A percentile compares a stretch with the other conserved stretches of the same genome.
phyloP scores from a whole-genome alignment of 805 yeast species.

The Ogataea saltuana region DNA sequence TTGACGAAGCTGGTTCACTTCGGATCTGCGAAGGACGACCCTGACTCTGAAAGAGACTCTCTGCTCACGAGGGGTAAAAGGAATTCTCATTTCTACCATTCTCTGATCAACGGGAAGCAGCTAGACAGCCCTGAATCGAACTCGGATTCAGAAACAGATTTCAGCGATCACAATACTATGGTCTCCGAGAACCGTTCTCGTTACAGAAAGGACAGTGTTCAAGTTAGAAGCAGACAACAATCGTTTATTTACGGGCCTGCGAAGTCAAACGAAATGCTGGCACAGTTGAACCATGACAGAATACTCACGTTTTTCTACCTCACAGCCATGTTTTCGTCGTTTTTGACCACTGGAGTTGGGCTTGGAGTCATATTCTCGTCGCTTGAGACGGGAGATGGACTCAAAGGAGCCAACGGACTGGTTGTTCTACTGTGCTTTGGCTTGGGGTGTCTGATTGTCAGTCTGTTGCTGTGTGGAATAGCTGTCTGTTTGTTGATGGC shows the following conservation, averaged over 20 bases:
- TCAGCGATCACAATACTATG: constrained; percentile 11
- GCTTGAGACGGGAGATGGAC: constrained; percentile 11
- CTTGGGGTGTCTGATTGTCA: constrained; percentile 41
- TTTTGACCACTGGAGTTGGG: constrained; percentile 45
- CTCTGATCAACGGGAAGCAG: constrained; percentile 10
- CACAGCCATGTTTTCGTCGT: constrained; percentile 40
- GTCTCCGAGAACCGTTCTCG: background rate
- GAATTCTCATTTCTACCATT: constrained; percentile 15
- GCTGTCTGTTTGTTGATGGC: constrained; percentile 47
- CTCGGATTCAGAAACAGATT: constrained; percentile 24
- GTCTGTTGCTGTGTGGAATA: constrained; percentile 43
- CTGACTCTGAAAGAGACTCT: constrained; percentile 5
- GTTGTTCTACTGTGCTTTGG: constrained; percentile 37
- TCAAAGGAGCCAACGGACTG: constrained; percentile 19
- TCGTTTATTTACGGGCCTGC: constrained; percentile 14
- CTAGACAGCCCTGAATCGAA: constrained; percentile 5
- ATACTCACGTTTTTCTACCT: constrained; percentile 47
- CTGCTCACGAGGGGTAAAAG: background rate
- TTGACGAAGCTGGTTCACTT: constrained; percentile 2
- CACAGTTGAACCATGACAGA: constrained; percentile 40
- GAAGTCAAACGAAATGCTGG: constrained; percentile 19
- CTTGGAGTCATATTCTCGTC: constrained; percentile 42
- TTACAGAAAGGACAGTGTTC: background rate
- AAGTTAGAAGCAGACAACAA: constrained; percentile 8
- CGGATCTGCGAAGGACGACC: background rate